Evolutionary conservation across 331 rosid genomes (phyloP).

Genomic region (Malus hybrid): DNA sequence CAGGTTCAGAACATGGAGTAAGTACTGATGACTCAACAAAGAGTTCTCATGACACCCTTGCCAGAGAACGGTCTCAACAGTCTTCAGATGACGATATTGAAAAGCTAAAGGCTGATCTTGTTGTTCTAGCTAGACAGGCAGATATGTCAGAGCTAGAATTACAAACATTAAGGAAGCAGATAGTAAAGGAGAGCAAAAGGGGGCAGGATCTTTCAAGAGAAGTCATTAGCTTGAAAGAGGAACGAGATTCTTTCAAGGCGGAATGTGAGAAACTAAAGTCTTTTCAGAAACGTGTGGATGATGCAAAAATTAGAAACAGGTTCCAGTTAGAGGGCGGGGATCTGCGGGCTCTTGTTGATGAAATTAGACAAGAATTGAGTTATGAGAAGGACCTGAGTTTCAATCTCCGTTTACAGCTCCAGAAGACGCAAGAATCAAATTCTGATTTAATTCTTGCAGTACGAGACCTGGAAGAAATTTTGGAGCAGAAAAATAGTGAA

Average conservation of each 20-base stretch:
- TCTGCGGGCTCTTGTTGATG: conserved; percentile 58
- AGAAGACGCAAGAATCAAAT: conserved; percentile 90
- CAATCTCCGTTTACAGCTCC: conserved; percentile 76
- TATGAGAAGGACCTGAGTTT: conserved; percentile 75
- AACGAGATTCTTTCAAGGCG: conserved; percentile 52
- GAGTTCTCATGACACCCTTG: conserved; percentile 35
- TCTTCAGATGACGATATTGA: conserved; percentile 48
- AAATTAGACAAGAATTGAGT: conserved; percentile 72
- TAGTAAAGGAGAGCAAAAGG: conserved; percentile 79
- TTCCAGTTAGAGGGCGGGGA: conserved; percentile 60
- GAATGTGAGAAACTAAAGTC: conserved; percentile 69
- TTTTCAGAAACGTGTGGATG: conserved; percentile 48
- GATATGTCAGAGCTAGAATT: conserved; percentile 83
- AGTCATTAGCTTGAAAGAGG: conserved; percentile 63
- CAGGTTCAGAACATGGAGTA: conserved; percentile 50
- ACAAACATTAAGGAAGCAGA: conserved; percentile 86
- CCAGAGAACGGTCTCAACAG: conserved; percentile 30
- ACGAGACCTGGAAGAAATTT: conserved; percentile 75
- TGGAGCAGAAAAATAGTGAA: conserved; percentile 66
- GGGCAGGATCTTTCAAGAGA: conserved; percentile 76
- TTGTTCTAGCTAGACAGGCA: conserved; percentile 64
- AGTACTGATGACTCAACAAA: conserved; percentile 41
- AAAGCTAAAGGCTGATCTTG: conserved; percentile 67
- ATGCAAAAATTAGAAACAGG: conserved; percentile 44
- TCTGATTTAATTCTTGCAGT: conserved; percentile 84